Conservation (phyloP, 345 rosid genomes). For the Geranium brycei region DNA sequence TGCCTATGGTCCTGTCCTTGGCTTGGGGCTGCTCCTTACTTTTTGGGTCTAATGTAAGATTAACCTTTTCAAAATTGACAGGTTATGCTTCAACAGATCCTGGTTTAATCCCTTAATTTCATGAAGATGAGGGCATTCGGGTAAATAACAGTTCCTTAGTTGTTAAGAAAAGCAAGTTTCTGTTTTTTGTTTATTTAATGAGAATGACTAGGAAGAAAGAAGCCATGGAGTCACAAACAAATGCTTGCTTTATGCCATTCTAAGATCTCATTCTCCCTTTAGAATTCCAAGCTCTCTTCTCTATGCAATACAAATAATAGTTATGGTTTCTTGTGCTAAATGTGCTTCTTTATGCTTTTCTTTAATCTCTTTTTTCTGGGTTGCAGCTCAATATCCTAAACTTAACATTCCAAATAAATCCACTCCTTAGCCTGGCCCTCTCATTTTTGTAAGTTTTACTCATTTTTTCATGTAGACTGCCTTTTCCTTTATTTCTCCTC, state of each 20-base stretch:
- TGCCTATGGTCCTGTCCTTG: slow-evolving; percentile 10
- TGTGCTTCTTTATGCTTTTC: slow-evolving; percentile 38
- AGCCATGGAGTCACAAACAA: slow-evolving; percentile 12
- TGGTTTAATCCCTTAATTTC: not conserved
- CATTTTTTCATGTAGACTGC: slow-evolving; percentile 14
- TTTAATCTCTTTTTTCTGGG: slow-evolving; percentile 12
- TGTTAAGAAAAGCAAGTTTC: slow-evolving; percentile 21
- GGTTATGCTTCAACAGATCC: not conserved
- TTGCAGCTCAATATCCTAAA: slow-evolving; percentile 17
- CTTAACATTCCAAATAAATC: not conserved
- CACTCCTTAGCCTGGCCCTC: not conserved
- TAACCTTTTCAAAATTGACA: slow-evolving; percentile 6
- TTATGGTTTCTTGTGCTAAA: slow-evolving; percentile 35
- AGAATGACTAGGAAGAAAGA: slow-evolving; percentile 6
- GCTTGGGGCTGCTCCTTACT: not conserved
- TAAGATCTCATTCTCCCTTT: slow-evolving; percentile 11
- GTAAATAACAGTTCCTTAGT: slow-evolving; percentile 24
- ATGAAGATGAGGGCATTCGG: slow-evolving; percentile 3
- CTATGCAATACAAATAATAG: slow-evolving; percentile 24
- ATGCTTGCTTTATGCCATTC: slow-evolving; percentile 24
- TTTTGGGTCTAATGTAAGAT: slow-evolving; percentile 14
- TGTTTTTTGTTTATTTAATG: slow-evolving; percentile 15
- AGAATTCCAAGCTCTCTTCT: slow-evolving; percentile 40
- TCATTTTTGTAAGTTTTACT: slow-evolving; percentile 9
- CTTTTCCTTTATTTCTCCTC: slow-evolving; percentile 23